Evolutionary conservation across 306 rosid species (phyloP), one percentile per base, ranked within the genome.

Genomic region (Carpinus viminea): DNA sequence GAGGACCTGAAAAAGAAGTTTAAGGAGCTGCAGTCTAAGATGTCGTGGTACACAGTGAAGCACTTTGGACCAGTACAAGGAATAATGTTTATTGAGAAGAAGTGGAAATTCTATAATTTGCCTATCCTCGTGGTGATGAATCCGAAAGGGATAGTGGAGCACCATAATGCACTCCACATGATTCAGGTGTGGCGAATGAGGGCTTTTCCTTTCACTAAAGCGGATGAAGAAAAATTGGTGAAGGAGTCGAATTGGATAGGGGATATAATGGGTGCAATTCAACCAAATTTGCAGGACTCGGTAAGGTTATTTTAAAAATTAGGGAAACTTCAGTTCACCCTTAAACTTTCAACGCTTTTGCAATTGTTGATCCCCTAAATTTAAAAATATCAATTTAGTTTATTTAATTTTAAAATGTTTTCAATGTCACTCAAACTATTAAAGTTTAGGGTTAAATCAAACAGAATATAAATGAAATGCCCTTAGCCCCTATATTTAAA

Each of bases 91-190:
- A 74, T 89, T 4, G 84, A 78, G 57, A 88, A 89, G 69, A 68
- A 74, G 3, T 86, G 85, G 89, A 41, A 85, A 5, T 90, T 86
- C 76, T 78, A 81, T 69, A 83, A 81, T 54, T 76, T 82, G 70
- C 90, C 93, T 0, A 26, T 72, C 47, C 13, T 85, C 18, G 86
- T 86, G 36, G 77, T 74, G 68, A 5, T 83, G 66, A 83, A 52
- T 60, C 87, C 85, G 0, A 88, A 80, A 68, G 87, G 90, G 24
- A 78, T 74, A 80, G 81, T 89, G 15, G 72, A 61, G 48, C 85
- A 87, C 65, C 2, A 26, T 0, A 89, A 91, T 69, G 93, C 89
- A 28, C 28, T 86, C 76, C 88, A 88, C 74, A 50, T 88, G 73
- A 88, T 91, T 68, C 79, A 75, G n/a, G 73, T 82, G 36, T 85